phyloP scores from a whole-genome alignment of 106 monocot species.

The Phalaenopsis aphrodite region DNA sequence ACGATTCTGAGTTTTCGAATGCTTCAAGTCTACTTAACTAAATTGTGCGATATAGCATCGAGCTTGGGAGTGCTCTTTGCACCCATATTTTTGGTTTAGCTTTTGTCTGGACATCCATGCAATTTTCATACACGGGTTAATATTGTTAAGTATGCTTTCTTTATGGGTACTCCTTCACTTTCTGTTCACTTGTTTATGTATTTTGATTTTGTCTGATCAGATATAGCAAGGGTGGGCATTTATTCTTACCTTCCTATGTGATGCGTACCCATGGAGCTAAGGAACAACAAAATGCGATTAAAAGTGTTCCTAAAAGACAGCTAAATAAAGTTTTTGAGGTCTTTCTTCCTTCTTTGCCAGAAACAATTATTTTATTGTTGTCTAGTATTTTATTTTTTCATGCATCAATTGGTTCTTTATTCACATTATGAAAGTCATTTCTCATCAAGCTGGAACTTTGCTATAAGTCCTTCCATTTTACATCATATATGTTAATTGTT shows the following conservation, averaged over 20 bases:
- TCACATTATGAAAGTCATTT: neutral
- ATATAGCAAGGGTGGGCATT: slow-evolving; percentile 75
- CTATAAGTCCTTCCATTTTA: neutral
- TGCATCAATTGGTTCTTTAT: neutral
- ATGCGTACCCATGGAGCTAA: slow-evolving; percentile 91
- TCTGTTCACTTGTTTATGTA: slow-evolving; percentile 8
- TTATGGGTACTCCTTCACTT: neutral
- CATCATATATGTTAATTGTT: neutral
- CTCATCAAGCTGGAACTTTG: neutral
- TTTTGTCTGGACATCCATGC: neutral
- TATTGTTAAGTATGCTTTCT: neutral
- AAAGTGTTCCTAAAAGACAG: slow-evolving; percentile 47
- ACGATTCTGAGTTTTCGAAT: neutral
- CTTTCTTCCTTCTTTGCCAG: neutral
- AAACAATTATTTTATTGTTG: neutral
- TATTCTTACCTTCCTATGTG: slow-evolving; percentile 76
- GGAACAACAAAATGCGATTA: slow-evolving; percentile 75
- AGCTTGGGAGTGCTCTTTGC: neutral
- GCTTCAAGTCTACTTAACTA: neutral
- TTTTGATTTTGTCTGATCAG: slow-evolving; percentile 23
- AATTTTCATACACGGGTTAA: neutral
- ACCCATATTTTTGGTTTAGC: neutral
- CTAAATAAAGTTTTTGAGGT: slow-evolving; percentile 82
- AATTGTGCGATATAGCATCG: neutral
- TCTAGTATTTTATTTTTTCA: neutral